Base-by-base conservation (phyloP, 2,329 filamentous ascomycete genomes). In the Pseudogymnoascus sp. region DNA sequence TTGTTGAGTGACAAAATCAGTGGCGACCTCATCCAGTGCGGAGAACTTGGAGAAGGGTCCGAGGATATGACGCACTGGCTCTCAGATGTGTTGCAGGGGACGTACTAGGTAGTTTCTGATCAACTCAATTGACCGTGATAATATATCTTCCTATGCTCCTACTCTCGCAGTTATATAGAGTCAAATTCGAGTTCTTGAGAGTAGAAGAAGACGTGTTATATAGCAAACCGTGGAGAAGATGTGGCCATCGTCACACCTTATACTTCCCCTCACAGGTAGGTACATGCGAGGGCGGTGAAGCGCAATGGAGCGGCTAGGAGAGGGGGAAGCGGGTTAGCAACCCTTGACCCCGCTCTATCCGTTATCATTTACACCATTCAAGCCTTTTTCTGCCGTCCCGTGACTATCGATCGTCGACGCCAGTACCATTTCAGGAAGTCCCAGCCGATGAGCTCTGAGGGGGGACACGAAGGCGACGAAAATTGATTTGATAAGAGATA, bases 281-380 rank as follows among this genome's bases (percentile, higher is more conserved):
- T 51, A 51, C 45, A 51, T 51, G 45, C 45, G 47, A 54, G 26
- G 47, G 47, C 47, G 47, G 47, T 54, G 47, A 54, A 31, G 47
- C 47, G 23, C 23, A 54, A 54, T 54, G 47, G 47, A 54, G 23
- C 47, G 47, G 47, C 47, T 54, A 54, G 47, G 47, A 54, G 47
- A 54, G 47, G 47, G 40, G 47, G 12, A 54, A 26, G 47, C 47
- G 26, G 47, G 47, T 31, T 54, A 31, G 47, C 23, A 54, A 16
- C 26, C 6, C 26, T 54, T 54, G 26, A 54, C 47, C 47, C 47
- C 47, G 47, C 23, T 54, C 47, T 54, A 31, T 54, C 26, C 47
- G n/a, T 11, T 16, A 11, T 11, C 26, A 31, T 54, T 40, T 40
- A 18, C 39, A 18, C 39, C n/a, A 40, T 18, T 16, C 29, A 26